A percentile compares a stretch with the other conserved stretches of the same genome.
Evolutionary conservation across 148 eudicot species (phyloP).

Genomic region (Hydrangea macrophylla): DNA sequence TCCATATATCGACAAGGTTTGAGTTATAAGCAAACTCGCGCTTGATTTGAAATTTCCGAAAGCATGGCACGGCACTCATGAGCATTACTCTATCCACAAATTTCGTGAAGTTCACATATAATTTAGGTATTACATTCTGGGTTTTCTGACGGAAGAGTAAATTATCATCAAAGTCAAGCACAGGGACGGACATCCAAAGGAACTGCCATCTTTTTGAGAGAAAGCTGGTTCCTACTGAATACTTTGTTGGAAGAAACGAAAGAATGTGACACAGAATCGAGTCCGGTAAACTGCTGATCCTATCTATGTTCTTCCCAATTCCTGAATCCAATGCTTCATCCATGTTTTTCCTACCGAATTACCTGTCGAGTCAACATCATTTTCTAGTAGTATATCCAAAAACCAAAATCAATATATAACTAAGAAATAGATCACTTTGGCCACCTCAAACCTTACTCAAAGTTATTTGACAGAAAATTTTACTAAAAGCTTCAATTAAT

Average conservation of each 20-base stretch:
- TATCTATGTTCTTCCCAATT: constrained; percentile 6
- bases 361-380: too few relatives aligned
- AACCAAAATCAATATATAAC: too few relatives aligned
- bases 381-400: too few relatives aligned
- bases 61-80: constrained; percentile 11
- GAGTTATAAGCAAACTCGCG: not conserved
- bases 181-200: constrained; percentile 22
- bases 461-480: too few relatives aligned
- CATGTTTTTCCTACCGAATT: not conserved
- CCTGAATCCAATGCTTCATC: not conserved
- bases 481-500: too few relatives aligned
- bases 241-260: constrained; percentile 24
- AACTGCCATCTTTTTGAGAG: constrained; percentile 26
- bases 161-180: constrained; percentile 20
- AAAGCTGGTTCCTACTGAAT: too few relatives aligned
- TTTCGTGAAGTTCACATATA: constrained; percentile 14
- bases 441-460: too few relatives aligned
- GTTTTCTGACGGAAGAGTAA: not conserved
- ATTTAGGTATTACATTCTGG: too few relatives aligned
- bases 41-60: not conserved
- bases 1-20: constrained; percentile 3
- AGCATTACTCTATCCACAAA: constrained; percentile 21
- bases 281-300: constrained; percentile 22
- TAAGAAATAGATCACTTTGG: too few relatives aligned
- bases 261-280: constrained; percentile 20